Percentiles rank a stretch among this genome's conserved stretches.
Conservation (phyloP, 1,284 basidiomycete genomes). For the Clitocybe nebularis region DNA sequence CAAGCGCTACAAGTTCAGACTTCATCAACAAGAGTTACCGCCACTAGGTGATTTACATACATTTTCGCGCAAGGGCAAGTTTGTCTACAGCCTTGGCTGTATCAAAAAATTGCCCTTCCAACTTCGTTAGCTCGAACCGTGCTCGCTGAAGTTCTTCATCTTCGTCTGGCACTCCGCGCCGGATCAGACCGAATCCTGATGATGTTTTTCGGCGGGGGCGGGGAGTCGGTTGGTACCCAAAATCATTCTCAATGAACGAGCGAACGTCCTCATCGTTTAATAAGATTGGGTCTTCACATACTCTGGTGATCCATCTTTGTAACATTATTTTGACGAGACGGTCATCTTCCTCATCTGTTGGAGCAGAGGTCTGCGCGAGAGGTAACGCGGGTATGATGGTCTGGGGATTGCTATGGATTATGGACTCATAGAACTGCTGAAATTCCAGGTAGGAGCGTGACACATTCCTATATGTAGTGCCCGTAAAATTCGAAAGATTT, state of each 20-base stretch:
- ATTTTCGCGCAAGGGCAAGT: constrained; percentile 74
- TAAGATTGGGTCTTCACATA: constrained; percentile 86
- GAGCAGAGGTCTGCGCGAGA: constrained; percentile 87
- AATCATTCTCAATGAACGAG: constrained; percentile 92
- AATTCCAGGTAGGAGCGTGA: constrained; percentile 90
- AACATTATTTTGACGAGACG: constrained; percentile 88
- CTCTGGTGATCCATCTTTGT: constrained; percentile 86
- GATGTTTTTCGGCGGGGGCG: constrained; percentile 67
- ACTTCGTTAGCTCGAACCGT: constrained; percentile 84
- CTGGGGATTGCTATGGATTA: constrained; percentile 81
- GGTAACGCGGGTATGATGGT: constrained; percentile 91
- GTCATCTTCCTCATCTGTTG: constrained; percentile 95
- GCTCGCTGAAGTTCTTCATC: constrained; percentile 84
- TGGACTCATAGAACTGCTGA: constrained; percentile 85
- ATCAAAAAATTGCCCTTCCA: constrained; percentile 87
- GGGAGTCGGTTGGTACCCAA: constrained; percentile 85
- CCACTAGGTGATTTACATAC: too few species aligned
- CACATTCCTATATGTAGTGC: constrained; percentile 84
- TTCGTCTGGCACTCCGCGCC: constrained; percentile 74
- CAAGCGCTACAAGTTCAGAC: constrained; percentile 51
- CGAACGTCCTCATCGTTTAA: constrained; percentile 87
- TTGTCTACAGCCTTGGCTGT: constrained; percentile 85
- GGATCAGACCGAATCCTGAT: constrained; percentile 65
- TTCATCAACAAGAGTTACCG: not conserved
- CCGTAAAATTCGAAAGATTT: constrained; percentile 87